Percentiles rank a stretch among this genome's conserved stretches.
Evolutionary conservation across 768 basidiomycete species (phyloP).

Genomic region (Podaxis sp.): DNA sequence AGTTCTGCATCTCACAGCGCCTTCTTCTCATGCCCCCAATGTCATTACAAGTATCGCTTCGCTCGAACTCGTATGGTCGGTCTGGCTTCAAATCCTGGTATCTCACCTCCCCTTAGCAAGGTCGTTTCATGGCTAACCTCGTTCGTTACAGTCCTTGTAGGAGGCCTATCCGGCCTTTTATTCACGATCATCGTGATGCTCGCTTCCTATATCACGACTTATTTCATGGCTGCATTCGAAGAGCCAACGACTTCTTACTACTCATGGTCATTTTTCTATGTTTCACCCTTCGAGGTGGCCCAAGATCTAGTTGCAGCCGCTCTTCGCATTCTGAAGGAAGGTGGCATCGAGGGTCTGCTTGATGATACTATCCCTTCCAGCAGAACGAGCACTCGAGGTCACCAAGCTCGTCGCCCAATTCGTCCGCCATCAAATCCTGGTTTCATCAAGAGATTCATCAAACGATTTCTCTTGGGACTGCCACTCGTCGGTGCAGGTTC

Average conservation of each 20-base stretch:
- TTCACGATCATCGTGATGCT: constrained; percentile 67
- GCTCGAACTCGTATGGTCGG: constrained; percentile 69
- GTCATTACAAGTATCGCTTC: constrained; percentile 76
- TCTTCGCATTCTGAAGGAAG: constrained; percentile 60
- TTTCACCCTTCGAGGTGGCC: constrained; percentile 57
- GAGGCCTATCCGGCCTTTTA: constrained; percentile 53
- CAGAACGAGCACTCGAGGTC: constrained; percentile 16
- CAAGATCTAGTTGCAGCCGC: constrained; percentile 64
- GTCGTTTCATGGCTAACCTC: constrained; percentile 9
- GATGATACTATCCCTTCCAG: constrained; percentile 30
- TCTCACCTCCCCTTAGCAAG: constrained; percentile 19
- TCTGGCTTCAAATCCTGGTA: constrained; percentile 76
- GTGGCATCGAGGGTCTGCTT: constrained; percentile 42
- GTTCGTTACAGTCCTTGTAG: constrained; percentile 57
- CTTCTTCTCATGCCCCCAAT: constrained; percentile 82
- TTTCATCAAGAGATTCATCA: constrained; percentile 55
- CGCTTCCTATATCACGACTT: constrained; percentile 70
- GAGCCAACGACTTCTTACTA: constrained; percentile 39
- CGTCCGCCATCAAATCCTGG: constrained; percentile 35
- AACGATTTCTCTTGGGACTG: constrained; percentile 74
- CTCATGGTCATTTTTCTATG: constrained; percentile 40
- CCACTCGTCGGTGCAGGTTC: constrained; percentile 79
- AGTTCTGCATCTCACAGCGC: constrained; percentile 59
- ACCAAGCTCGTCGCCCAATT: constrained; percentile 19
- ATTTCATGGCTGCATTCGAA: constrained; percentile 63